Conservation (phyloP, 225 moss, liverwort and hornwort genomes). For the Physcomitrellopsis africana region DNA sequence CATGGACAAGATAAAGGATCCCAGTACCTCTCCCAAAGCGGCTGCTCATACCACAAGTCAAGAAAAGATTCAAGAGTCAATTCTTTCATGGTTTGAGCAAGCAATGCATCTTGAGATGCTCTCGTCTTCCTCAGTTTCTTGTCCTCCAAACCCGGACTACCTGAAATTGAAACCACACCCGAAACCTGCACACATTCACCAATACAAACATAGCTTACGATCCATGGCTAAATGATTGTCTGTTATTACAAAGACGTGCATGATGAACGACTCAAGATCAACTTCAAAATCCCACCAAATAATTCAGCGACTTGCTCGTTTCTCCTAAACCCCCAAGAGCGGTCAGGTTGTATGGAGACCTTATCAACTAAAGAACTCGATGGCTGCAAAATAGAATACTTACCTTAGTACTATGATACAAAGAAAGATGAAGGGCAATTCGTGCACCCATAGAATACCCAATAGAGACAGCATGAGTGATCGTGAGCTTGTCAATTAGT, state of each 20-base stretch:
- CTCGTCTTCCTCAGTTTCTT: constrained; percentile 45
- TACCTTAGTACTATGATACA: constrained; percentile 67
- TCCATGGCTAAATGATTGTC: neutral
- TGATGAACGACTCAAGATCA: neutral
- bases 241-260: neutral
- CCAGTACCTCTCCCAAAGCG: constrained; percentile 84
- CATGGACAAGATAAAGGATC: neutral
- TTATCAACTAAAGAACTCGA: neutral
- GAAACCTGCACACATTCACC: constrained; percentile 55
- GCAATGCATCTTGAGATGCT: constrained; percentile 68
- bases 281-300: too few relatives aligned
- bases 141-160: constrained; percentile 81
- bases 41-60: constrained; percentile 83
- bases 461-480: constrained; percentile 58
- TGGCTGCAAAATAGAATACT: neutral
- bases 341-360: neutral
- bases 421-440: constrained; percentile 74
- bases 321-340: constrained; percentile 1
- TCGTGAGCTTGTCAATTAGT: constrained; percentile 49
- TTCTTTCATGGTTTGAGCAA: constrained; percentile 62
- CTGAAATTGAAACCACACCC: constrained; percentile 81
- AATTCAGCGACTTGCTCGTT: neutral
- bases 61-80: constrained; percentile 71
- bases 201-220: constrained; percentile 5
- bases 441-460: constrained; percentile 99